Evolutionary conservation across 1,284 basidiomycete species (phyloP), one percentile per base, ranked within the genome.

Genomic region (Tilletia horrida): DNA sequence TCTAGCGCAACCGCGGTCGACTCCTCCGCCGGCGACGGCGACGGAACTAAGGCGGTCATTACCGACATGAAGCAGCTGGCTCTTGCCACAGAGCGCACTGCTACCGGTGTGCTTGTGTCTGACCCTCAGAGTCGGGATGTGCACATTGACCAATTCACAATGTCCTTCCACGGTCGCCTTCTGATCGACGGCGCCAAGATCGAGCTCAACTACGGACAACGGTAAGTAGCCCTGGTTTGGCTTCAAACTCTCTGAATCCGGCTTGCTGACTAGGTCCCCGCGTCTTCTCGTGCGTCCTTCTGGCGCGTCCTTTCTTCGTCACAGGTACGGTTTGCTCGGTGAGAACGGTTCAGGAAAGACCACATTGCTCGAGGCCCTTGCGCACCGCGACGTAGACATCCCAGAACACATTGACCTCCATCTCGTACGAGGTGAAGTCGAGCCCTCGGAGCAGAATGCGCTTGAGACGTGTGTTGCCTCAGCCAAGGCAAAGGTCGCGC

Each of bases 261-360:
- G n/a, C n/a, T n/a, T n/a, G n/a, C n/a, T n/a, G n/a, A n/a, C n/a
- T n/a, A n/a, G n/a, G n/a, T n/a, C n/a, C n/a, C n/a, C n/a, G n/a
- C n/a, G n/a, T n/a, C n/a, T n/a, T n/a, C n/a, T n/a, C n/a, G n/a
- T n/a, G n/a, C n/a, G n/a, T n/a, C n/a, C n/a, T n/a, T n/a, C n/a
- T n/a, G n/a, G n/a, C n/a, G 43, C 43, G 43, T n/a, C 13, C 57
- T 7, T 2, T 13, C n/a, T 7, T 14, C 48, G 48, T 52, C n/a
- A 40, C 68, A 85, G 86, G 76, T 88, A 98, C 82, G 95, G 95
- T 84, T 86, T 97, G 31, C 86, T 97, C 67, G 95, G 95, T 67
- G 93, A 97, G 83, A 97, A 98, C 82, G 95, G 95, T 55, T 95
- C 91, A 18, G 95, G 95, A 83, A 98, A 98, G 88, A 92, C 93